Percentiles rank a stretch among this genome's conserved stretches.
Conservation (phyloP, 225 moss, liverwort and hornwort species). For the Pleurozium schreberi region DNA sequence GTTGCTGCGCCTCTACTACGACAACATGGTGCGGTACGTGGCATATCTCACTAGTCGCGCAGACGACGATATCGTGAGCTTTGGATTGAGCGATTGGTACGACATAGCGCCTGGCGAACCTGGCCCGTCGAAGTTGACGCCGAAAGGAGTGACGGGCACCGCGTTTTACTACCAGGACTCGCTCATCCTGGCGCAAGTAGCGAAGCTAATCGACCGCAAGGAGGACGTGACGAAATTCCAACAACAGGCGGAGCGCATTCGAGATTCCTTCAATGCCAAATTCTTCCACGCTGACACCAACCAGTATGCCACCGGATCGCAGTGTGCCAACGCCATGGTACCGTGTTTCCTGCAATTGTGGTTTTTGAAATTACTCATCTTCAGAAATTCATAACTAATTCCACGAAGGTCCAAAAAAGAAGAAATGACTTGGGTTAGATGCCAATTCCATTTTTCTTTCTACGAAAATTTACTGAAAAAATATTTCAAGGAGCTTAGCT, state of each 20-base stretch:
- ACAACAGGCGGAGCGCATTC: constrained; percentile 29
- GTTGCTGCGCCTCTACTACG: constrained; percentile 25
- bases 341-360: neutral
- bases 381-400: neutral
- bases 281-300: constrained; percentile 25
- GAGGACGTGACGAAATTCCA: constrained; percentile 22
- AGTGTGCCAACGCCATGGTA: constrained; percentile 42
- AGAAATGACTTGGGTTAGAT: neutral
- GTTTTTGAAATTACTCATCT: neutral
- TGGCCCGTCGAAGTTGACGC: constrained; percentile 40
- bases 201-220: constrained; percentile 7
- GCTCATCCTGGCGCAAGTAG: constrained; percentile 27
- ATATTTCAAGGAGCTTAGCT: neutral
- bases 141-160: constrained; percentile 41
- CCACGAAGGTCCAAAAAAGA: neutral
- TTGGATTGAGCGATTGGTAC: constrained; percentile 47
- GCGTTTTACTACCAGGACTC: constrained; percentile 37
- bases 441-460: neutral
- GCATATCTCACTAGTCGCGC: constrained; percentile 23
- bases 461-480: neutral
- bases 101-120: constrained; percentile 42
- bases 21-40: constrained; percentile 39
- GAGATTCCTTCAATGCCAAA: constrained; percentile 27
- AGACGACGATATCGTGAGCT: constrained; percentile 24
- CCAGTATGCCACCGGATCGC: constrained; percentile 38